A percentile compares a stretch with the other conserved stretches of the same genome.
Conservation (phyloP, 116 monocot genomes). For the Posidonia oceanica region DNA sequence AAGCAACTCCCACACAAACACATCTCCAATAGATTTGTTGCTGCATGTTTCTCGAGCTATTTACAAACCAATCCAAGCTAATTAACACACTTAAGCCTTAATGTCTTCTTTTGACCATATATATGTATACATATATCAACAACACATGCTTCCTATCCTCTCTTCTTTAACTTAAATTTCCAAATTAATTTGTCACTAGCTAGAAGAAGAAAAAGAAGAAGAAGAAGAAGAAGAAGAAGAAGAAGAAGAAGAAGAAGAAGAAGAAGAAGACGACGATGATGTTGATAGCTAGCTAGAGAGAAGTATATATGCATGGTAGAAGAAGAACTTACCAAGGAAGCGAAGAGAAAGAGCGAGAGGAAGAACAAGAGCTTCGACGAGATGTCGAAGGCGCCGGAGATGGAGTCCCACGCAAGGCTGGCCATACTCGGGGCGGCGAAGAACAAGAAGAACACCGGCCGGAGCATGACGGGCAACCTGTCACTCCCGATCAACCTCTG, state of each 20-base stretch:
- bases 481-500: conserved; percentile 26
- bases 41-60: no score
- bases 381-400: conserved; percentile 15
- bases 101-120: no score
- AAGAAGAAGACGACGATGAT: background rate
- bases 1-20: no score
- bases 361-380: conserved; percentile 33
- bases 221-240: background rate
- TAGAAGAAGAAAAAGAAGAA: no score
- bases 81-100: no score
- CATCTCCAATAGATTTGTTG: no score
- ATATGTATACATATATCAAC: no score
- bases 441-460: conserved; percentile 38
- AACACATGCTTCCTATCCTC: no score
- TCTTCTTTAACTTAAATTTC: no score
- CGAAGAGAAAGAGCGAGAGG: conserved; percentile 30
- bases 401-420: conserved; percentile 34
- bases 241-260: background rate
- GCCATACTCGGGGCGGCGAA: conserved; percentile 29
- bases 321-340: conserved; percentile 19
- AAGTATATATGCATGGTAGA: background rate
- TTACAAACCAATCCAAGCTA: no score
- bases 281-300: background rate
- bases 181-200: no score
- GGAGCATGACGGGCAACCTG: conserved; percentile 14